Percentiles rank a stretch among this genome's conserved stretches.
Evolutionary conservation across 2,329 filamentous ascomycete genomes (phyloP).

Genomic region (Phyllosticta citriasiana): DNA sequence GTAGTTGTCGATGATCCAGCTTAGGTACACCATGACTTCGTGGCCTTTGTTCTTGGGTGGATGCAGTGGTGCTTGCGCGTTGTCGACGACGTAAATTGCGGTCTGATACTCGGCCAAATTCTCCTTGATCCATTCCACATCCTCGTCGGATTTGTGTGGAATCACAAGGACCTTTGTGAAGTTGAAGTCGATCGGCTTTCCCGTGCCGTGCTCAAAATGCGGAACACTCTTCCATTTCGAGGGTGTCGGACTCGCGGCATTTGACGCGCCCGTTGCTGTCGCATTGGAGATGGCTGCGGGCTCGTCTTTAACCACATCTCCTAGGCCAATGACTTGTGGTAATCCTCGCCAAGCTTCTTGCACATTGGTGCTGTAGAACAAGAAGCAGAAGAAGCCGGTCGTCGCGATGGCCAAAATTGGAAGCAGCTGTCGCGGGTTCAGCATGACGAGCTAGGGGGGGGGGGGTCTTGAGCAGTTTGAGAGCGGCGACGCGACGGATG

Average conservation of each 20-base stretch:
- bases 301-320: conserved; percentile 20
- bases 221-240: conserved; percentile 29
- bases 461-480: not conserved
- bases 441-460: conserved; percentile 5
- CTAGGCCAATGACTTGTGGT: conserved; percentile 32
- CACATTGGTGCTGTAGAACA: conserved; percentile 25
- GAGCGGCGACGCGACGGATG: not conserved
- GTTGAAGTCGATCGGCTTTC: conserved; percentile 33
- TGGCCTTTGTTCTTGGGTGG: conserved; percentile 50
- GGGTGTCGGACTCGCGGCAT: not conserved
- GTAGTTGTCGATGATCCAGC: conserved; percentile 53
- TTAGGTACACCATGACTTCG: conserved; percentile 53
- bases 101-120: conserved; percentile 40
- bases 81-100: conserved; percentile 44
- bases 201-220: conserved; percentile 22
- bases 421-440: conserved; percentile 17
- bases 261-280: conserved; percentile 14
- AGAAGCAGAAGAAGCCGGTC: conserved; percentile 22
- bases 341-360: conserved; percentile 28
- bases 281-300: conserved; percentile 16
- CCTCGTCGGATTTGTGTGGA: conserved; percentile 41
- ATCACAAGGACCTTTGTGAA: conserved; percentile 48
- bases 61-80: conserved; percentile 36
- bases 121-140: conserved; percentile 45
- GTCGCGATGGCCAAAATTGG: conserved; percentile 22